Base-by-base conservation (phyloP, 1,284 basidiomycete species). In the Trametes sp. region DNA sequence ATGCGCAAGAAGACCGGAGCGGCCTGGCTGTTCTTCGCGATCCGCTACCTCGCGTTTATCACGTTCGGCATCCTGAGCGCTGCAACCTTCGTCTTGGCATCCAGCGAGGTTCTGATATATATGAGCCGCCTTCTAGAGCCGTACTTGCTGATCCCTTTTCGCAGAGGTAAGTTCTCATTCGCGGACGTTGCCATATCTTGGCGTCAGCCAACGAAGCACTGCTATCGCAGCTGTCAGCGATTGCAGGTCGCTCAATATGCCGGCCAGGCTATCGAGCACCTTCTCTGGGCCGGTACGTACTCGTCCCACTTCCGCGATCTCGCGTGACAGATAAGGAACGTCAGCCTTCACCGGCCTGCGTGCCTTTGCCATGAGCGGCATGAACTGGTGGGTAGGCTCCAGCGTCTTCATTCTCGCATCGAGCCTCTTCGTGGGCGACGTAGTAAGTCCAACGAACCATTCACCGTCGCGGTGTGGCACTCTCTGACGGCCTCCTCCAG, bases 291-390 rank as follows among this genome's bases (percentile, higher is more conserved):
- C 21, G 33, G 28, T 33, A 21, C 14, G 49, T 49, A 33, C 6
- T 33, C 31, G 31, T 33, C 6, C 46, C 16, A 13, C 45, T n/a
- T n/a, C n/a, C n/a, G n/a, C n/a, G n/a, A n/a, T n/a, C n/a, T n/a
- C n/a, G n/a, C n/a, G n/a, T n/a, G n/a, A n/a, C n/a, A n/a, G n/a
- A n/a, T n/a, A n/a, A n/a, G n/a, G n/a, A n/a, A n/a, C n/a, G n/a
- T 29, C 44, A 56, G 54, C 42, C 13, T 56, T 56, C 31, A 35
- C 54, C 2, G 54, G 23, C 7, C 29, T 56, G n/a, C 54, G 54
- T 21, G 54, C 33, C 1, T 31, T 56, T 11, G 54, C 54, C 7
- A 14, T 56, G 29, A 56, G 31, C 54, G 54, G 44, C 14, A 56
- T 56, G 54, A 46, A 48, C 23, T 56, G 54, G 54, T 10, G 29